Conservation (phyloP, 352 stramenopile genomes). For the Globisporangium solare region DNA sequence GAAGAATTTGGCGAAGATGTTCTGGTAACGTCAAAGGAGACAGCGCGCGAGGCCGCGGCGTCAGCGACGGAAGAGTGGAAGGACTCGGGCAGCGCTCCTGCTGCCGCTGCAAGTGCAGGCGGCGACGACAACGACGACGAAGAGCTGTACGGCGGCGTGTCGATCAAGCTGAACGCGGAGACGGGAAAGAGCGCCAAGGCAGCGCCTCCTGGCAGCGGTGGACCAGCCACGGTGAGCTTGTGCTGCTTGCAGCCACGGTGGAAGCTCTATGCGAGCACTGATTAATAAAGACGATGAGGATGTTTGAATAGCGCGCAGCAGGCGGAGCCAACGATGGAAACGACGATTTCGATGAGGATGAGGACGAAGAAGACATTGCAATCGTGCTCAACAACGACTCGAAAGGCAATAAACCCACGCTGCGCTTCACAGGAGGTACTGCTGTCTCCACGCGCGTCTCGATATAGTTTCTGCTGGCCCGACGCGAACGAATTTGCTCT, state of each 20-base stretch:
- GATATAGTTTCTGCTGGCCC: too few relatives aligned
- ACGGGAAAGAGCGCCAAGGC: conserved; percentile 9
- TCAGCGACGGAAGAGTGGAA: conserved; percentile 6
- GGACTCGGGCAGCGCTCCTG: neutral
- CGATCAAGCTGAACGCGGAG: conserved; percentile 55
- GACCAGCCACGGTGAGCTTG: neutral
- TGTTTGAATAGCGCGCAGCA: neutral
- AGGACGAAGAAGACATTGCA: conserved; percentile 81
- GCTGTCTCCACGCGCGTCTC: too few relatives aligned
- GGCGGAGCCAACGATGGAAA: conserved; percentile 9
- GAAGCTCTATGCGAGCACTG: neutral
- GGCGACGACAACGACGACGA: conserved; percentile 68
- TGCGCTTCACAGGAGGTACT: conserved; percentile 66
- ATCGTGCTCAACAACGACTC: conserved; percentile 72
- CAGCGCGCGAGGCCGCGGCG: conserved; percentile 13
- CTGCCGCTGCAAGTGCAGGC: conserved; percentile 5
- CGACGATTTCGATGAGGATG: conserved; percentile 73
- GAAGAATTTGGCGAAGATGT: conserved; percentile 81
- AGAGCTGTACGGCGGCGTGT: conserved; percentile 74
- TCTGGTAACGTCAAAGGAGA: conserved; percentile 28
- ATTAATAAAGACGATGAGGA: neutral
- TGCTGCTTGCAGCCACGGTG: neutral
- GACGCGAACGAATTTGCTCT: too few relatives aligned
- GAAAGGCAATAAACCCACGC: conserved; percentile 58
- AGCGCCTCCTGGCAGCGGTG: conserved; percentile 5